A percentile compares a stretch with the other conserved stretches of the same genome.
Conservation (phyloP, 768 basidiomycete genomes). For the Rhizopogon vinicolor region DNA sequence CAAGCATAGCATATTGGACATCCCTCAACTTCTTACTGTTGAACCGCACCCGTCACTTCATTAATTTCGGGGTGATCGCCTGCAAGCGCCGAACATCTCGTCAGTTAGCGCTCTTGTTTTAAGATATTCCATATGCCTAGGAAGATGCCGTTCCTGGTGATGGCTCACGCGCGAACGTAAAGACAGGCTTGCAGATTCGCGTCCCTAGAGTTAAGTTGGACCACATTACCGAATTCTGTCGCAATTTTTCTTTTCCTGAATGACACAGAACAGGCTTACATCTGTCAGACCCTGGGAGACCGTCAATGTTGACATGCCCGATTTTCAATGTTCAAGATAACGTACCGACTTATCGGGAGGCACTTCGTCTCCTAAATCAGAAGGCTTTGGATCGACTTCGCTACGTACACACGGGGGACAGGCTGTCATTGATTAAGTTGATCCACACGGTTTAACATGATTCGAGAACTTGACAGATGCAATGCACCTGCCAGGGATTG, state of each 20-base stretch:
- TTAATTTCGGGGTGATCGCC: not conserved
- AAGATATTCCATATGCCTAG: not conserved
- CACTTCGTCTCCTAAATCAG: not conserved
- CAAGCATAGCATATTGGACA: not conserved
- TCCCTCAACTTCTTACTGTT: not conserved
- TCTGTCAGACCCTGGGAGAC: conserved; percentile 1
- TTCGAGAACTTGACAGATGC: not conserved
- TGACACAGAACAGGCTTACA: not conserved
- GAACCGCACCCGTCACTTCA: not conserved
- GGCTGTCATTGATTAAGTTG: not conserved
- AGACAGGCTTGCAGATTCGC: not conserved
- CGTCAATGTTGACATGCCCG: not conserved
- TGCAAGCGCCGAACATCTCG: not conserved
- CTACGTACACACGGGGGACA: conserved; percentile 2
- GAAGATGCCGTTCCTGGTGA: not conserved
- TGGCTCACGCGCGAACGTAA: not conserved
- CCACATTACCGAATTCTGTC: no score
- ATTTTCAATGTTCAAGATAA: not conserved
- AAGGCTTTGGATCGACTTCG: conserved; percentile 5
- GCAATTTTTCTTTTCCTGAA: no score
- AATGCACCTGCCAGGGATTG: not conserved
- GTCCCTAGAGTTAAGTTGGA: no score
- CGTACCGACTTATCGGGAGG: conserved; percentile 2
- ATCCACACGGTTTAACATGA: conserved; percentile 7
- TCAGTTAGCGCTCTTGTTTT: not conserved